A percentile compares a stretch with the other conserved stretches of the same genome.
phyloP scores from a whole-genome alignment of 2,329 filamentous ascomycete genomes.

The Hymenoscyphus scutula region DNA sequence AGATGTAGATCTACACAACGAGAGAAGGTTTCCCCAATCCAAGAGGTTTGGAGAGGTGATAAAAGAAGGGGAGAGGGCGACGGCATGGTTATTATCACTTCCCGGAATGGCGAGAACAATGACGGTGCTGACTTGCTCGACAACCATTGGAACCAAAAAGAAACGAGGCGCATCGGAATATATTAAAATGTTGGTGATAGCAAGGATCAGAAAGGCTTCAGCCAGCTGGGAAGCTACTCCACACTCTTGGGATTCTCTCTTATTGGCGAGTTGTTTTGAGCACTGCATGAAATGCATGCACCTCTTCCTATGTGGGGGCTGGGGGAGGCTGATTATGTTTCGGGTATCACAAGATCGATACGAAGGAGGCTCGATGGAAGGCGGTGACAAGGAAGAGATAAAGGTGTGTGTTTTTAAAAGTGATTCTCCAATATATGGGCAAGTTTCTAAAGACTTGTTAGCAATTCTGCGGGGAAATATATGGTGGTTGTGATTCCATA shows the following conservation, averaged over 20 bases:
- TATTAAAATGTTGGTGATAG: neutral
- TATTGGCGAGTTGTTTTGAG: neutral
- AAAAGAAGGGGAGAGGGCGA: neutral
- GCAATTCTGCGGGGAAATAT: too few relatives aligned
- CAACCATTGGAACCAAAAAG: neutral
- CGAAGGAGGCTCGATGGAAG: too few relatives aligned
- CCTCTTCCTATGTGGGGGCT: neutral
- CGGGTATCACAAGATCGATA: neutral
- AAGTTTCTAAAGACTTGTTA: too few relatives aligned
- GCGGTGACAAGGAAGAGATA: too few relatives aligned
- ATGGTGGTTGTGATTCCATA: too few relatives aligned
- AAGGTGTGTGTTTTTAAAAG: too few relatives aligned
- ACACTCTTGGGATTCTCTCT: neutral
- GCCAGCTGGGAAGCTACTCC: neutral
- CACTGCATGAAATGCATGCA: neutral
- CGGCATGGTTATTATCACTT: neutral
- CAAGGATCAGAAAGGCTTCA: neutral
- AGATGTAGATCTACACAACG: neutral
- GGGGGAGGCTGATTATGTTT: neutral
- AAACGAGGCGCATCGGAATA: neutral
- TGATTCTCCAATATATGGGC: too few relatives aligned
- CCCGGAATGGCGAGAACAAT: neutral
- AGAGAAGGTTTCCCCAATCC: neutral
- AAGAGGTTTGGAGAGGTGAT: neutral
- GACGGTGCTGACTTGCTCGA: neutral